phyloP scores from a whole-genome alignment of 2,329 filamentous ascomycete species.

The Fusarium albidum region DNA sequence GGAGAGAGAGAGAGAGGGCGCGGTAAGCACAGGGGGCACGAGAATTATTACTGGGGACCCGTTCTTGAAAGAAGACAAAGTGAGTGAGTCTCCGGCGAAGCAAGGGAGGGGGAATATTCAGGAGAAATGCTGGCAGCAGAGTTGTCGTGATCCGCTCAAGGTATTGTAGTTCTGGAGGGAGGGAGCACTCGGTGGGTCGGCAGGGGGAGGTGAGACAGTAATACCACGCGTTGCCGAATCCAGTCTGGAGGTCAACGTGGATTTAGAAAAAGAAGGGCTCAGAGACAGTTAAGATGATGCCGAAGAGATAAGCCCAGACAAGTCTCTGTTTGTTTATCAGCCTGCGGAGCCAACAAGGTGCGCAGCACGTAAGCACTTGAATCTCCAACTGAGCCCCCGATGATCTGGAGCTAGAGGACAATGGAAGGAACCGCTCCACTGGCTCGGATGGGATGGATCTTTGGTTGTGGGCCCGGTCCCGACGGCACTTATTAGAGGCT shows the following conservation, averaged over 20 bases:
- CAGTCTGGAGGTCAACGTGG: background rate
- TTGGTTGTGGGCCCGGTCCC: constrained; percentile 10
- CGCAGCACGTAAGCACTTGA: background rate
- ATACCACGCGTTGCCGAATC: constrained; percentile 18
- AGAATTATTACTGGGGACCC: background rate
- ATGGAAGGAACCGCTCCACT: too few species aligned
- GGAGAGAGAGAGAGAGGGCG: background rate
- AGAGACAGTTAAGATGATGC: background rate
- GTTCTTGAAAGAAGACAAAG: background rate
- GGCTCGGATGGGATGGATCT: background rate
- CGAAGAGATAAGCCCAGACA: background rate
- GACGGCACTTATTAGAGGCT: too few species aligned
- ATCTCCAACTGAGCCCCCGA: background rate
- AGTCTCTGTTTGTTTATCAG: too few species aligned
- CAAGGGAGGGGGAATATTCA: constrained; percentile 9
- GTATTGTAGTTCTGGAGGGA: constrained; percentile 1
- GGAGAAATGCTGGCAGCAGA: constrained; percentile 20
- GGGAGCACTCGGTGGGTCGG: constrained; percentile 1
- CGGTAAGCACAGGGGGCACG: background rate
- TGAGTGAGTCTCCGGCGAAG: background rate
- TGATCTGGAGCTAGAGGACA: background rate
- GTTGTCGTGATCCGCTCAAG: constrained; percentile 10
- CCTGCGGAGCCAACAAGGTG: too few species aligned
- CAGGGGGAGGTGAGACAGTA: constrained; percentile 22
- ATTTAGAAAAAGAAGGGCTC: background rate